A percentile compares a stretch with the other conserved stretches of the same genome.
These are phyloP conservation scores for Rhodotorula sp. DNA, from an alignment of 1,284 basidiomycete genomes.

Conservation along the genomic window DNA sequence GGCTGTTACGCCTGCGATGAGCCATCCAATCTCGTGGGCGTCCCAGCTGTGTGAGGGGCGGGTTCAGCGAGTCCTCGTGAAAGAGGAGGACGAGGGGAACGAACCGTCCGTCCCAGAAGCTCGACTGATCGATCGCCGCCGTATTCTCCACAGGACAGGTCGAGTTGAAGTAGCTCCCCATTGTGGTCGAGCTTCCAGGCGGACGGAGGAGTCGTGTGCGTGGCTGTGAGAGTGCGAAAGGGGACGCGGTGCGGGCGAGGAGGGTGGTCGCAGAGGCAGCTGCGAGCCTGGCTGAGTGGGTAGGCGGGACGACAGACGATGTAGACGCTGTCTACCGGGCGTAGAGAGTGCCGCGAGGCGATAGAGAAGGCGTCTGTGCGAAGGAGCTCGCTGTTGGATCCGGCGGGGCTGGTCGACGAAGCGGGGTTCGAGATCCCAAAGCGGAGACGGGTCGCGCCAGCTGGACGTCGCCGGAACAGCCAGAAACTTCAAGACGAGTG, in stretches of 20 bases:
- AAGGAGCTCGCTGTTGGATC: no score
- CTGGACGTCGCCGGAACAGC: background rate
- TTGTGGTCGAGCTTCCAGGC: background rate
- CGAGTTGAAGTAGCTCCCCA: background rate
- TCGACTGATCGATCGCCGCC: slow-evolving; percentile 3
- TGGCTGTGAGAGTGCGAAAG: background rate
- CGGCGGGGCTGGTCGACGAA: no score
- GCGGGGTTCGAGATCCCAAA: no score
- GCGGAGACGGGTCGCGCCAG: no score
- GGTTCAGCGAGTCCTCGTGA: background rate
- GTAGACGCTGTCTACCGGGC: no score
- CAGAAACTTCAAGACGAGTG: background rate
- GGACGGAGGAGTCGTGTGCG: background rate
- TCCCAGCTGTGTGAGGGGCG: slow-evolving; percentile 37
- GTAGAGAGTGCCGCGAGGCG: no score
- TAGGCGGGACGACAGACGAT: no score
- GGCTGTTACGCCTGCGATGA: slow-evolving; percentile 65
- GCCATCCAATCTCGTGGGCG: slow-evolving; percentile 67
- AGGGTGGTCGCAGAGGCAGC: background rate
- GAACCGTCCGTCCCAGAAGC: slow-evolving; percentile 19
- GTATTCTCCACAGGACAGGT: slow-evolving; percentile 26
- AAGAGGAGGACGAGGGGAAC: background rate
- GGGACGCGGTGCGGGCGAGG: background rate
- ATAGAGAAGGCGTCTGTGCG: no score
- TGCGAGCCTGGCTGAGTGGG: background rate